phyloP scores from a whole-genome alignment of 768 basidiomycete species.

The Fibroporia radiculosa region DNA sequence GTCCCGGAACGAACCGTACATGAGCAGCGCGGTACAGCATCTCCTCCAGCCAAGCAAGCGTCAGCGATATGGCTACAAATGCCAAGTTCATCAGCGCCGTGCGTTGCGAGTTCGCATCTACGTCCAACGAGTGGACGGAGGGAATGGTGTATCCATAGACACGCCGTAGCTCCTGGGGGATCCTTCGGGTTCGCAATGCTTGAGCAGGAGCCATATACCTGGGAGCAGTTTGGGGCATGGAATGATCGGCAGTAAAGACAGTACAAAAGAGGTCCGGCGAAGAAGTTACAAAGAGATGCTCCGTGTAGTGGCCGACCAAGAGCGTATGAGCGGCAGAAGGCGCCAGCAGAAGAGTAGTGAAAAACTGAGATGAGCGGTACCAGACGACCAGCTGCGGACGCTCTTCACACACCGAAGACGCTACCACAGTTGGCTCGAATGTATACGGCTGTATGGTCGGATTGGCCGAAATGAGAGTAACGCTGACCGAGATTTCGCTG shows the following conservation, averaged over 20 bases:
- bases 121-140: slow-evolving; percentile 22
- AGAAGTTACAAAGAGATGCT: slow-evolving; percentile 31
- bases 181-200: background rate
- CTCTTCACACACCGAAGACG: background rate
- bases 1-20: slow-evolving; percentile 42
- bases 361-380: slow-evolving; percentile 40
- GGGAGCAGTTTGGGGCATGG: background rate
- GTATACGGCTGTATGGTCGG: slow-evolving; percentile 14
- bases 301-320: slow-evolving; percentile 29
- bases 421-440: slow-evolving; percentile 6
- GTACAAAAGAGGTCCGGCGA: slow-evolving; percentile 27
- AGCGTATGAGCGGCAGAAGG: slow-evolving; percentile 38
- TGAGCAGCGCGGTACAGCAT: slow-evolving; percentile 27
- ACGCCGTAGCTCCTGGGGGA: slow-evolving; percentile 4
- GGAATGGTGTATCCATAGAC: background rate
- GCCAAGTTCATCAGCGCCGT: slow-evolving; percentile 9
- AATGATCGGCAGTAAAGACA: slow-evolving; percentile 21
- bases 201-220: background rate
- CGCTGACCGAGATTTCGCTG: slow-evolving; percentile 24
- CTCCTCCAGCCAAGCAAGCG: slow-evolving; percentile 31
- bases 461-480: slow-evolving; percentile 34
- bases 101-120: slow-evolving; percentile 8
- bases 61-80: slow-evolving; percentile 20
- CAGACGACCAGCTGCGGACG: slow-evolving; percentile 26
- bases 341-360: slow-evolving; percentile 36